These are phyloP conservation scores for Dendrothele bispora DNA, from an alignment of 768 basidiomycete genomes.

Conservation along the genomic window DNA sequence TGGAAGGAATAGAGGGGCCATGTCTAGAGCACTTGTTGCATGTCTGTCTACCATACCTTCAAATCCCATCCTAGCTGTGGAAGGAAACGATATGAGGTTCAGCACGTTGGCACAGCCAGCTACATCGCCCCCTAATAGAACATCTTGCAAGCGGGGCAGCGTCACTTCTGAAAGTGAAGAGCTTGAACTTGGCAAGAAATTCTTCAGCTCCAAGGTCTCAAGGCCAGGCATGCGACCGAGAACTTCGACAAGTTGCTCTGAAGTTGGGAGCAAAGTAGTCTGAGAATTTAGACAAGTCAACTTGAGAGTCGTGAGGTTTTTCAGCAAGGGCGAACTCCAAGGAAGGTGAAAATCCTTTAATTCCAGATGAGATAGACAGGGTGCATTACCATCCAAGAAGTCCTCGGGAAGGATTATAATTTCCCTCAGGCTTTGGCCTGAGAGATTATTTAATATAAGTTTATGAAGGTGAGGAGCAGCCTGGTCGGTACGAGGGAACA, in stretches of 20 bases:
- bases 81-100: constrained; percentile 20
- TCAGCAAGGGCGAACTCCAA: constrained; percentile 35
- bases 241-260: constrained; percentile 28
- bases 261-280: constrained; percentile 27
- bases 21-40: constrained; percentile 17
- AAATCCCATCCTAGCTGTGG: constrained; percentile 12
- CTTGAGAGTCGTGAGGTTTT: constrained; percentile 34
- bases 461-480: constrained; percentile 32
- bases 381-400: constrained; percentile 31
- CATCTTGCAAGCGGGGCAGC: constrained; percentile 20
- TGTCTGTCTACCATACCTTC: constrained; percentile 17
- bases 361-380: constrained; percentile 34
- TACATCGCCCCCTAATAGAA: constrained; percentile 19
- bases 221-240: constrained; percentile 35
- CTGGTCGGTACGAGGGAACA: constrained; percentile 22
- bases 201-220: constrained; percentile 32
- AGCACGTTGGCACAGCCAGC: constrained; percentile 26
- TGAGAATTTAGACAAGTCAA: constrained; percentile 30
- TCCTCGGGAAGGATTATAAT: constrained; percentile 23
- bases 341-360: constrained; percentile 32
- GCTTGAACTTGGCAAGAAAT: constrained; percentile 29
- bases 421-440: constrained; percentile 17
- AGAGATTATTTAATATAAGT: constrained; percentile 23
- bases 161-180: constrained; percentile 10
- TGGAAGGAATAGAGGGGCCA: constrained; percentile 9